A percentile compares a stretch with the other conserved stretches of the same genome.
Evolutionary conservation across 768 basidiomycete species (phyloP).

Genomic region (Lenzites betulinus): DNA sequence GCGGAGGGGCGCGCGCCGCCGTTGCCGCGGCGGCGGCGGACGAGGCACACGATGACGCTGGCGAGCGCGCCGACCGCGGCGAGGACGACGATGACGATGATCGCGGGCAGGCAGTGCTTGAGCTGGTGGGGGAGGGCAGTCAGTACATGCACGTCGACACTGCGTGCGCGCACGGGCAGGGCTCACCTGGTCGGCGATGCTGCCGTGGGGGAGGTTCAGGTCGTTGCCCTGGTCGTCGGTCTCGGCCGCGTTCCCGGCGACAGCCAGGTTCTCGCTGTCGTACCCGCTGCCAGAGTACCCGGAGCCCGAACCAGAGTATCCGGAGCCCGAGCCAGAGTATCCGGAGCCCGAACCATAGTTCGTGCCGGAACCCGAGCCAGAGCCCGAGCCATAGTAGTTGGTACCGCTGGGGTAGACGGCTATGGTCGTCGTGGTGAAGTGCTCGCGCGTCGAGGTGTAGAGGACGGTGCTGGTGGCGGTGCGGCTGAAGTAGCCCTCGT

Average conservation of each 20-base stretch:
- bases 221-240: conserved; percentile 14
- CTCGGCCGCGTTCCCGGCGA: conserved; percentile 14
- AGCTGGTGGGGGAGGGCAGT: background rate
- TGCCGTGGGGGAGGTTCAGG: conserved; percentile 13
- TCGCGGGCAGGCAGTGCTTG: conserved; percentile 20
- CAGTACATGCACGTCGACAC: background rate
- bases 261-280: background rate
- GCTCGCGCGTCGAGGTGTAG: too few relatives aligned
- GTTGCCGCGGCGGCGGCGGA: conserved; percentile 9
- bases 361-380: too few relatives aligned
- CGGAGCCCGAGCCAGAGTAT: background rate
- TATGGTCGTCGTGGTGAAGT: too few relatives aligned
- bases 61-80: conserved; percentile 11
- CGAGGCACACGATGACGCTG: conserved; percentile 14
- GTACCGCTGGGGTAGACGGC: too few relatives aligned
- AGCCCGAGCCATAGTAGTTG: background rate
- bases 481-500: too few relatives aligned
- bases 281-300: too few relatives aligned
- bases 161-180: background rate
- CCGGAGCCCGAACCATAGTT: conserved; percentile 3
- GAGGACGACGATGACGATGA: conserved; percentile 15
- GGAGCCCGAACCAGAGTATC: background rate
- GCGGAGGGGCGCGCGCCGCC: conserved; percentile 10
- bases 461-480: too few relatives aligned
- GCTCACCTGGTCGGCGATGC: conserved; percentile 7